Conservation (phyloP, 805 yeast species). For the Teunomyces stri region DNA sequence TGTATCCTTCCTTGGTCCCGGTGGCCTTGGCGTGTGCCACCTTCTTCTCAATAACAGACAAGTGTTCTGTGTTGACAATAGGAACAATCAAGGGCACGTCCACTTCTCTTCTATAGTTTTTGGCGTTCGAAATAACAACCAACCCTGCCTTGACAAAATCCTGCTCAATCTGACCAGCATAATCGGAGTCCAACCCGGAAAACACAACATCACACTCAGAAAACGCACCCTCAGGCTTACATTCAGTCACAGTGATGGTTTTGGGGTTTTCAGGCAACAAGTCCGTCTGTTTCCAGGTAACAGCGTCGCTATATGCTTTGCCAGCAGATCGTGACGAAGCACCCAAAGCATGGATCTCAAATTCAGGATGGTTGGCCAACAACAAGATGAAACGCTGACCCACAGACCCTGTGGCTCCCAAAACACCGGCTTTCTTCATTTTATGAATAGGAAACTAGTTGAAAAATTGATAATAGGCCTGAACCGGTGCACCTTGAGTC, state of each 20-base stretch:
- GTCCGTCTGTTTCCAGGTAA: slow-evolving; percentile 90
- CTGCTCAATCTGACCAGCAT: slow-evolving; percentile 89
- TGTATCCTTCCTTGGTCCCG: slow-evolving; percentile 73
- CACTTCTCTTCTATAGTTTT: slow-evolving; percentile 85
- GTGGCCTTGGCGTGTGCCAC: slow-evolving; percentile 51
- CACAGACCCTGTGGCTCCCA: slow-evolving; percentile 97
- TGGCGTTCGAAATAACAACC: slow-evolving; percentile 90
- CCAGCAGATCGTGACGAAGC: slow-evolving; percentile 96
- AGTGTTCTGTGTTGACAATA: slow-evolving; percentile 88
- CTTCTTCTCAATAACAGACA: slow-evolving; percentile 64
- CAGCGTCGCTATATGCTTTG: slow-evolving; percentile 78
- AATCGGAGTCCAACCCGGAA: slow-evolving; percentile 90
- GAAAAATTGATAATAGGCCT: not conserved
- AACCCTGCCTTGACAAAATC: slow-evolving; percentile 79
- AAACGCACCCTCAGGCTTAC: slow-evolving; percentile 69
- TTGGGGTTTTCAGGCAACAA: slow-evolving; percentile 69
- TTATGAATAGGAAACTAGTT: not conserved
- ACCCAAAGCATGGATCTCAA: slow-evolving; percentile 80
- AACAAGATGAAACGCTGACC: slow-evolving; percentile 93
- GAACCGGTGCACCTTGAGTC: not conserved
- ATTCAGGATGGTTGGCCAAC: slow-evolving; percentile 83
- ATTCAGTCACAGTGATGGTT: slow-evolving; percentile 67
- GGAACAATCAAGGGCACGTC: slow-evolving; percentile 94
- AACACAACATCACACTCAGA: slow-evolving; percentile 91
- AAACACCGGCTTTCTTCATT: slow-evolving; percentile 70